phyloP scores from a whole-genome alignment of 139 green algal species.

The Axilococcus clingmanii region DNA sequence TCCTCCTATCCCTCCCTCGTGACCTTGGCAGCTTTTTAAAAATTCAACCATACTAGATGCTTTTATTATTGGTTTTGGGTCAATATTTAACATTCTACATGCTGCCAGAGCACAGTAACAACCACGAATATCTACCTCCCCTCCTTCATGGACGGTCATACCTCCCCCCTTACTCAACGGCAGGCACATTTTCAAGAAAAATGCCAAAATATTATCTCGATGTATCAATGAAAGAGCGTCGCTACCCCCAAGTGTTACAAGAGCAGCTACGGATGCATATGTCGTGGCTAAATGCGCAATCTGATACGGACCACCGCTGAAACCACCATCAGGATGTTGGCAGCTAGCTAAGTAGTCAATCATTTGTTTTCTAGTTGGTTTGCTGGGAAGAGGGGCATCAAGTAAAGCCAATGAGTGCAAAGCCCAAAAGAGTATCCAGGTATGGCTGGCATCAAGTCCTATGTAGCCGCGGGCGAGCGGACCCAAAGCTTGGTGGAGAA shows the following conservation, averaged over 20 bases:
- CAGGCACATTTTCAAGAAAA: conserved; percentile 69
- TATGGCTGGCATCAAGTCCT: conserved; percentile 64
- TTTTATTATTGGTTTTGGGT: conserved; percentile 42
- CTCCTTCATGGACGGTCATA: conserved; percentile 84
- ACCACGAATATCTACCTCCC: conserved; percentile 84
- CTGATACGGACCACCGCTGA: conserved; percentile 80
- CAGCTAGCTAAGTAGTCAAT: conserved; percentile 58
- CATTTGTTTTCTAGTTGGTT: conserved; percentile 25
- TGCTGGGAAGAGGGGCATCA: conserved; percentile 1
- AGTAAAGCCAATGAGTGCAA: conserved; percentile 81
- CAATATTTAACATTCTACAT: conserved; percentile 62
- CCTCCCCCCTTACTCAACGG: conserved; percentile 50
- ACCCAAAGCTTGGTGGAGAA: too few species aligned
- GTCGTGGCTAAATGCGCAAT: conserved; percentile 88
- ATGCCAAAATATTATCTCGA: conserved; percentile 35
- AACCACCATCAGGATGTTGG: conserved; percentile 72
- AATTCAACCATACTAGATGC: conserved; percentile 47
- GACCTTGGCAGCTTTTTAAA: conserved; percentile 63
- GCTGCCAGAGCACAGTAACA: conserved; percentile 86
- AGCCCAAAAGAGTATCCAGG: conserved; percentile 92
- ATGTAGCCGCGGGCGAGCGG: too few species aligned
- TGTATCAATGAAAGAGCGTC: conserved; percentile 53
- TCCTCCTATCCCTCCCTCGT: conserved; percentile 88
- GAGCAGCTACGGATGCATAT: conserved; percentile 74
- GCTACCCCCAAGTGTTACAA: conserved; percentile 69